These are phyloP conservation scores for Colletotrichum lindemuthianum DNA, from an alignment of 2,329 filamentous ascomycete species.

Conservation along the genomic window DNA sequence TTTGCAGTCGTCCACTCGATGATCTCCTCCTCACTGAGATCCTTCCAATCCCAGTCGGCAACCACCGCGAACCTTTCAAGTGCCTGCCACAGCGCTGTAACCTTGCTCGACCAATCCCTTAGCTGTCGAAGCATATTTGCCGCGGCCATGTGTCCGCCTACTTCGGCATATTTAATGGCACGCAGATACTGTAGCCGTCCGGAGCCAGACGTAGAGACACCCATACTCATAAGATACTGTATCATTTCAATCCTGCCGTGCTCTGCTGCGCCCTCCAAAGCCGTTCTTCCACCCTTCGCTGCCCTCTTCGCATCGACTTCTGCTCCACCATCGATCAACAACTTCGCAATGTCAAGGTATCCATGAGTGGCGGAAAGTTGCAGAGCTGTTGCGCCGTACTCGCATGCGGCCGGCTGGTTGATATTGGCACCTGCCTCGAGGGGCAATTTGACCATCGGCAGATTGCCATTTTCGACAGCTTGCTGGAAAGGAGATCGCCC, in stretches of 20 bases:
- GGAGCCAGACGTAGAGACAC: not conserved
- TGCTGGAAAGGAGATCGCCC: not conserved
- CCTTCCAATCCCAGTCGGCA: too few species aligned
- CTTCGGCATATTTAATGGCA: not conserved
- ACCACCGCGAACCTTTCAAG: too few species aligned
- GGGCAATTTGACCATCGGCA: not conserved
- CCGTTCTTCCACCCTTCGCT: not conserved
- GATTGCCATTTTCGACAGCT: not conserved
- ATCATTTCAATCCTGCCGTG: slow-evolving; percentile 5
- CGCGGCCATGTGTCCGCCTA: not conserved
- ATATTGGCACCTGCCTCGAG: not conserved
- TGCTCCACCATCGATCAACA: not conserved
- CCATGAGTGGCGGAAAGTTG: not conserved
- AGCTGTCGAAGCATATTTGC: not conserved
- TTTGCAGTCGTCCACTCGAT: too few species aligned
- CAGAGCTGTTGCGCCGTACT: not conserved
- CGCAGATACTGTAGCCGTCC: slow-evolving; percentile 1
- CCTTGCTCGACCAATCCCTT: not conserved
- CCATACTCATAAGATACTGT: not conserved
- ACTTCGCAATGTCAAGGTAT: not conserved
- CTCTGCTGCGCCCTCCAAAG: slow-evolving; percentile 19
- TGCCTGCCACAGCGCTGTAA: not conserved
- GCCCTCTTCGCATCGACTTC: slow-evolving; percentile 2
- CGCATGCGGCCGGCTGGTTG: not conserved
- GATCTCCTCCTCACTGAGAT: too few species aligned